Conservation (phyloP, 1,139 yeast genomes). For the Yamadazyma trypodendri region DNA sequence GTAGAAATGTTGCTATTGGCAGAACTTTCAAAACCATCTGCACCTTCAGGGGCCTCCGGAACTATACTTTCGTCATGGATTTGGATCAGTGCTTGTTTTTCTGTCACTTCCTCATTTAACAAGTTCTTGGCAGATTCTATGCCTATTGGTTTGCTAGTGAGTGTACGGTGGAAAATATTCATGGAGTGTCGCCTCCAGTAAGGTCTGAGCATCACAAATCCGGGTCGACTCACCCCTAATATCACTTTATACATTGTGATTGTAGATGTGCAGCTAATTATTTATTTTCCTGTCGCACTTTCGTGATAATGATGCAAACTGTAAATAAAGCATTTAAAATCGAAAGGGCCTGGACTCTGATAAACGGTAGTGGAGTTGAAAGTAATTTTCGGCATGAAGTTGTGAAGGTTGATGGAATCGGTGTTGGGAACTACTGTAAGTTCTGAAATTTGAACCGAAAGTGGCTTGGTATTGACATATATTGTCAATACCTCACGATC, state of each 20-base stretch:
- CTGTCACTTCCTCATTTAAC: background rate
- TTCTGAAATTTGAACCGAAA: background rate
- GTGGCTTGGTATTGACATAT: background rate
- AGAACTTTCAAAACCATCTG: background rate
- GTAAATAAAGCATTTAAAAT: slow-evolving; percentile 7
- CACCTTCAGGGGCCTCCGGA: slow-evolving; percentile 7
- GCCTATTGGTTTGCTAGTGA: background rate
- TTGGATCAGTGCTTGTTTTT: background rate
- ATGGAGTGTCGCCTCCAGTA: background rate
- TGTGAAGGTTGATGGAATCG: background rate
- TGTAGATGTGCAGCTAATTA: background rate
- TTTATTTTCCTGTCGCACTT: slow-evolving; percentile 1
- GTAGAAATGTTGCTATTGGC: background rate
- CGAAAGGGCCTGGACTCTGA: slow-evolving; percentile 1
- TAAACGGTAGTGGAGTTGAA: slow-evolving; percentile 1
- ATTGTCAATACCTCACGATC: slow-evolving; percentile 5
- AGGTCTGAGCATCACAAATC: background rate
- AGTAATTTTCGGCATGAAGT: slow-evolving; percentile 1
- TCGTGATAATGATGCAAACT: slow-evolving; percentile 7
- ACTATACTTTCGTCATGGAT: slow-evolving; percentile 1
- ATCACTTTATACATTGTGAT: slow-evolving; percentile 3
- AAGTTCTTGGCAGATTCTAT: background rate
- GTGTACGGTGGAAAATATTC: background rate
- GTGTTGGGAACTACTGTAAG: slow-evolving; percentile 6
- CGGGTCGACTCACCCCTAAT: background rate